Base-by-base conservation (phyloP, 257 asterid genomes). In the Przewalskia tangutica region DNA sequence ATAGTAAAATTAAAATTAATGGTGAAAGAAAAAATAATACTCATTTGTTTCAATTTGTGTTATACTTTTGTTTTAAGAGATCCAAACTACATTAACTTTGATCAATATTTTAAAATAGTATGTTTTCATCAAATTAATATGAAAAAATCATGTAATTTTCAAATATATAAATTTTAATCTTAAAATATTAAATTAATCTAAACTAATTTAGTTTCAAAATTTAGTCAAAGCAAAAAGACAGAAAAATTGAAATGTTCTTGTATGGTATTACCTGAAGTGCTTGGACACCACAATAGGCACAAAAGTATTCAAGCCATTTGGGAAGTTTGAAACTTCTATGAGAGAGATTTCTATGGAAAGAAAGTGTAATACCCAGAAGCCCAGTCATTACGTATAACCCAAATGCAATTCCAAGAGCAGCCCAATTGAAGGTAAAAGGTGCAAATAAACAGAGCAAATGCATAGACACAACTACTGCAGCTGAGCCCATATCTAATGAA, bases 301-400 rank as follows among this genome's bases (percentile, higher is more conserved):
- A 94, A 17, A 90, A 80, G 68, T 94, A 94, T 59, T 94, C 97
- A 1, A 94, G 94, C 97, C 92, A 94, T 80, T 90, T 94, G 78
- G 97, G 97, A 82, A 94, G 90, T 90, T 94, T 90, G 88, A 92
- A 91, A 44, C 97, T 91, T 82, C 93, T 81, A 78, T 94, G 97
- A 81, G 94, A 87, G 16, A 94, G 88, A 84, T 94, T 90, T 68
- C 98, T 89, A 75, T 92, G 98, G 65, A 85, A 94, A 77, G 97
- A 92, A 40, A 94, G 98, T 38, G 98, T 92, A 71, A 94, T 90
- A 4, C 97, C 98, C 17, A 92, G 34, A 86, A 91, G 97, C 6
- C 95, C 97, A 44, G 98, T 92, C n/a, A 90, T 18, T 4, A 89
- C 50, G 44, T 92, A 90, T 88, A 94, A 80, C 4, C 87, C 95